phyloP scores from a whole-genome alignment of 331 rosid genomes.

The Malus hybrid region DNA sequence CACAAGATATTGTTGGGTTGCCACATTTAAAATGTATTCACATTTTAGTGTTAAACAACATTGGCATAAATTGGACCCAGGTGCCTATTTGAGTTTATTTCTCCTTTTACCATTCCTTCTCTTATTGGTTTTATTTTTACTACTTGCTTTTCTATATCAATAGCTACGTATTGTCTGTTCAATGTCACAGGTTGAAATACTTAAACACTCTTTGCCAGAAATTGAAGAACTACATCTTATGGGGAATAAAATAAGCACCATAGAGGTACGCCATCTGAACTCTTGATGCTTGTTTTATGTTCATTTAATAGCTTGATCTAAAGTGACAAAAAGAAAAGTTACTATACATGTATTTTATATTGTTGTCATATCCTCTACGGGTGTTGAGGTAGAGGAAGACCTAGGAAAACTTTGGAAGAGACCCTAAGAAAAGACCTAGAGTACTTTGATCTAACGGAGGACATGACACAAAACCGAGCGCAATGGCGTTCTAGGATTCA shows the following conservation, averaged over 20 bases:
- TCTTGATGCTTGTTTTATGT: conserved; percentile 8
- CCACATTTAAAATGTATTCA: conserved; percentile 48
- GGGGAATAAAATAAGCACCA: conserved; percentile 67
- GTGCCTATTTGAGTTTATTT: conserved; percentile 23
- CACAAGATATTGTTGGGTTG: conserved; percentile 41
- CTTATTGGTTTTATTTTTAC: background rate
- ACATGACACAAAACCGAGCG: too few species aligned
- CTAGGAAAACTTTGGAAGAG: too few species aligned
- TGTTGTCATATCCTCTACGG: background rate
- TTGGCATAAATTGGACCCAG: conserved; percentile 75
- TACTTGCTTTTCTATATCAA: background rate
- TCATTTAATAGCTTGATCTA: background rate
- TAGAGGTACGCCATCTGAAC: conserved; percentile 39
- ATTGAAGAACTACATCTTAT: conserved; percentile 75
- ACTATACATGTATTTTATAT: background rate
- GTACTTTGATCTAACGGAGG: too few species aligned
- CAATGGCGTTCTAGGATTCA: too few species aligned
- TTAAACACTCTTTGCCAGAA: conserved; percentile 49
- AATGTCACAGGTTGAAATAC: conserved; percentile 39
- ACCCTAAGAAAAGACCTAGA: too few species aligned
- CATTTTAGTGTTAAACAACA: conserved; percentile 63
- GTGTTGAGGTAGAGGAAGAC: too few species aligned
- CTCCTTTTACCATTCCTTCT: background rate
- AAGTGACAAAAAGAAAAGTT: background rate
- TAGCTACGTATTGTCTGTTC: conserved; percentile 9